Evolutionary conservation across 139 green algal species (phyloP).

Genomic region (Tetradesmus lagerheimii): DNA sequence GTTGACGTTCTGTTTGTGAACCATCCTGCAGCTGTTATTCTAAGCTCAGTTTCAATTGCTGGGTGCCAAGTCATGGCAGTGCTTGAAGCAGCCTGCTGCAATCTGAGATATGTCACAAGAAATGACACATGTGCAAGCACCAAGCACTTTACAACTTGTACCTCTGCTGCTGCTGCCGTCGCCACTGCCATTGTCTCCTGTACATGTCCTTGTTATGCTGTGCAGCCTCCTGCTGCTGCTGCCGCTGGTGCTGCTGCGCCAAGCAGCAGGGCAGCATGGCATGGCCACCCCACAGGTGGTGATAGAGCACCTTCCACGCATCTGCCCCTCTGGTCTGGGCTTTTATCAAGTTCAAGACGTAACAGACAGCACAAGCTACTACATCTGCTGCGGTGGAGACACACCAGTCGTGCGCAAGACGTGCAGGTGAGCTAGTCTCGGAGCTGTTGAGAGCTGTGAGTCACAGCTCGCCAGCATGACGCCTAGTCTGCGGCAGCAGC

Average conservation of each 20-base stretch:
- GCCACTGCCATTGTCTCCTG: not conserved
- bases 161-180: not conserved
- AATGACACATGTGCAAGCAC: no score
- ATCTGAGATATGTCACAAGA: no score
- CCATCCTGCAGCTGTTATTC: no score
- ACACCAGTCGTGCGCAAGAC: not conserved
- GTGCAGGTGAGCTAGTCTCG: not conserved
- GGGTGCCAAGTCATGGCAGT: no score
- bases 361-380: slow-evolving; percentile 14
- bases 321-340: not conserved
- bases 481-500: no score
- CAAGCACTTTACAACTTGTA: not conserved
- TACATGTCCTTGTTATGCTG: no score
- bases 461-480: no score
- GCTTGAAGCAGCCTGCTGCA: no score
- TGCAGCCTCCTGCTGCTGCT: not conserved
- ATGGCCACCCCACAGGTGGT: not conserved
- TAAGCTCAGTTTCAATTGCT: no score
- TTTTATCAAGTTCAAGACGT: not conserved
- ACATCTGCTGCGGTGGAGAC: not conserved
- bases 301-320: not conserved
- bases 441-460: no score
- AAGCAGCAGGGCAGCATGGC: not conserved
- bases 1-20: no score
- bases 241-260: not conserved